phyloP scores from a whole-genome alignment of 1,284 basidiomycete species.

The Ceratobasidium sp. region DNA sequence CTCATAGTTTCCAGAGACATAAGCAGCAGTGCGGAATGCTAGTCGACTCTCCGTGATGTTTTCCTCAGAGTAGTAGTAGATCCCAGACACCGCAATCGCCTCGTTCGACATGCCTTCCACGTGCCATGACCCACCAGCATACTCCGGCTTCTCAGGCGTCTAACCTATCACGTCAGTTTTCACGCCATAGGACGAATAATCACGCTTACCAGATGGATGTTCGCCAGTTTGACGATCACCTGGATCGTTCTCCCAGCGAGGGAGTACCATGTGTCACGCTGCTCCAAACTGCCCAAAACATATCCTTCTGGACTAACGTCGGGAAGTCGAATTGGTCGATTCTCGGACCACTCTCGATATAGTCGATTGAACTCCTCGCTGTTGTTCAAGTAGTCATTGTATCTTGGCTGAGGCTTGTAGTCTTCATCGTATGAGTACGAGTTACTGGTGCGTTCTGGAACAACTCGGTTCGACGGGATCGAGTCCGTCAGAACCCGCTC shows the following conservation, averaged over 20 bases:
- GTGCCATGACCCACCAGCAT: slow-evolving; percentile 54
- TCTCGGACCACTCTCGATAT: slow-evolving; percentile 30
- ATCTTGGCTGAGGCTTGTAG: not conserved
- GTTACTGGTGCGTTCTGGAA: not conserved
- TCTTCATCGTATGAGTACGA: not conserved
- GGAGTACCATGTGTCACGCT: slow-evolving; percentile 54
- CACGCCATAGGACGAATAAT: not conserved
- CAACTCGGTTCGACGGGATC: not conserved
- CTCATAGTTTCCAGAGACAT: not conserved
- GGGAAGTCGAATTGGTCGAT: not conserved
- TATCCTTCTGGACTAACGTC: slow-evolving; percentile 28
- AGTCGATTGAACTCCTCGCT: slow-evolving; percentile 8
- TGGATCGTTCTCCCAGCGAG: slow-evolving; percentile 59
- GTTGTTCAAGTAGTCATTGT: not conserved
- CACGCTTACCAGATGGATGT: not conserved
- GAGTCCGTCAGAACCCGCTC: slow-evolving; percentile 64
- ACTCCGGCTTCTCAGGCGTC: slow-evolving; percentile 46
- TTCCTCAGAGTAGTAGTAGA: slow-evolving; percentile 53
- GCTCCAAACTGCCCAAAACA: slow-evolving; percentile 3
- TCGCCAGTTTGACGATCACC: slow-evolving; percentile 60
- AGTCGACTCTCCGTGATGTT: slow-evolving; percentile 41
- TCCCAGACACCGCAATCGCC: slow-evolving; percentile 59
- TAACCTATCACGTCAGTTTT: not conserved
- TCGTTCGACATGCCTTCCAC: slow-evolving; percentile 59
- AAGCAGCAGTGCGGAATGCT: slow-evolving; percentile 36